Evolutionary conservation across 345 rosid species (phyloP), one percentile per base, ranked within the genome.

Genomic region (Eucalyptus leucophloia): DNA sequence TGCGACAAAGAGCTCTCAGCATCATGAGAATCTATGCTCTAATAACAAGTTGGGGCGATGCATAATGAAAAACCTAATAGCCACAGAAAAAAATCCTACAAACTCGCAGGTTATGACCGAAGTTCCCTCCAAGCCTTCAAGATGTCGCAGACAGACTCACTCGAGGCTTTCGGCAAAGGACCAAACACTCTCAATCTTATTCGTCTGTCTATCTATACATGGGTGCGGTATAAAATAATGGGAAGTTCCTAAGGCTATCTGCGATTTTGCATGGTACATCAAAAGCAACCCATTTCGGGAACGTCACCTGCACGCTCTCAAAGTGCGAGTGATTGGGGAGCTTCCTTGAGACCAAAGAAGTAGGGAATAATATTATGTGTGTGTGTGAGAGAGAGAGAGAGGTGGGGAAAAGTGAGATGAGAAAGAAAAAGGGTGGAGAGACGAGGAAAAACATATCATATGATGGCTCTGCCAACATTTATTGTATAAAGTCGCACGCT

Each of bases 401-500:
- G 7, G 14, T 26, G 50, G 34, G 87, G 19, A 86, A 49, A 49
- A 86, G 87, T 86, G 58, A 34, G 56, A 49, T 40, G 88, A 87
- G 45, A 34, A 53, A 51, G 49, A 50, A 54, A 86, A 86, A 53
- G 67, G 47, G 14, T 5, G 21, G 6, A 11, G 44, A 37, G 88
- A 34, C 3, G 87, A 18, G 87, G 87, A 77, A 77, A n/a, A 77
- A 40, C 85, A 77, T 40, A 77, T 86, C 58, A 86, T 86, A 47
- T 47, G 87, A 30, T 60, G 88, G 45, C 50, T 49, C 88, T 87
- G 82, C 50, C 80, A 65, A 88, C 86, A 34, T 69, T 77, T 88
- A 50, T 67, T 37, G 89, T 88, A 88, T 88, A 88, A 88, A 88
- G 89, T 72, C 44, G 89, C 86, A 88, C 83, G 89, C 89, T 88